Evolutionary conservation across 31 red algal genomes (phyloP), one percentile per base, ranked within the genome.

Genomic region (Porphyra umbilicalis): DNA sequence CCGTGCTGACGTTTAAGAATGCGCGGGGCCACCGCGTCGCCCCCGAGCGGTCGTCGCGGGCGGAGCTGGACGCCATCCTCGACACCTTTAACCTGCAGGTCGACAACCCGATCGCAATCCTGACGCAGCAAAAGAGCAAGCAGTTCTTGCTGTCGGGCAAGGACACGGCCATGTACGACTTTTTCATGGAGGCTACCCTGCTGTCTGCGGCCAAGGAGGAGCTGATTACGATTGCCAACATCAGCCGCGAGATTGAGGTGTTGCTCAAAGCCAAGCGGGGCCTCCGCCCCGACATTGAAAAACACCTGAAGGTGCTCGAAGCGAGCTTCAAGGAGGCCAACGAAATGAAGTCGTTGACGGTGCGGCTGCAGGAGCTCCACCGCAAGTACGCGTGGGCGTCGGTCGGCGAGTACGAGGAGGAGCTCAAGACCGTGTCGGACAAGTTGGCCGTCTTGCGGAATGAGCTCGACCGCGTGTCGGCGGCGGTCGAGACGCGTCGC

Each of bases 101-200:
- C n/a, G 83, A 89, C 31, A 99, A 95, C 79, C 97, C 97, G 13
- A 86, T 94, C 35, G 86, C 97, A 15, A 85, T 99, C 84, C 75
- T 99, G 33, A 95, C 97, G 6, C 97, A 99, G 83, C 86, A 83
- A 15, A 95, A 95, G 75, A 94, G 90, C 30, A 99, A 99, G 81
- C 71, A 84, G 33, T 96, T 95, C 67, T 75, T 99, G 32, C 81
- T 88, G 30, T 80, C 81, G 36, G 89, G 89, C 35, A 99, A 96
- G 38, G 81, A 78, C 6, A 76, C 83, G 10, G 82, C 93, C 31
- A 85, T 92, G 36, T 95, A 96, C 76, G 42, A 88, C 30, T 90
- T 99, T 75, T 99, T 94, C 77, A 81, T 87, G 68, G 84, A 99
- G 76, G 93, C 93, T 10, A 99, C 97, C 31, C 74, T 89, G 35